phyloP scores from a whole-genome alignment of 768 basidiomycete genomes.

The Kondoa subrosea region DNA sequence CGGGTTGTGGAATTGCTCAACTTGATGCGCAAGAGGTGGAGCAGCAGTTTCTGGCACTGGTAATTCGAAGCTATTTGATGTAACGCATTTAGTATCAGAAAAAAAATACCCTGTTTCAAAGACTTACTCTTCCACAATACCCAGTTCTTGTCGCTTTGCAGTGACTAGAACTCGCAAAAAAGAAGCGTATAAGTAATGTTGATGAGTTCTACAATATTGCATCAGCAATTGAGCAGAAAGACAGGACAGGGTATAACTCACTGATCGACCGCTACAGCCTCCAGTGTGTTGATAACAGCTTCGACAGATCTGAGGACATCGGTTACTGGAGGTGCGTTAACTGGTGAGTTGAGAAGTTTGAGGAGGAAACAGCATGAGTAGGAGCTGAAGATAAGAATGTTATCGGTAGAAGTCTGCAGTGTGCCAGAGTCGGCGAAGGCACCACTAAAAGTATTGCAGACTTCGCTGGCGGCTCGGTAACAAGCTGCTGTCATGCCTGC shows the following conservation, averaged over 20 bases:
- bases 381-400: not conserved
- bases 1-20: not conserved
- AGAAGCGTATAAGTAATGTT: not conserved
- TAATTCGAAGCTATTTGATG: not conserved
- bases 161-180: not conserved
- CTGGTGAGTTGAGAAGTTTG: not conserved
- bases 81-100: not conserved
- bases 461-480: not conserved
- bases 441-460: not conserved
- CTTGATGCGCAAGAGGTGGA: not conserved
- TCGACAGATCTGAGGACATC: not conserved
- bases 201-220: not conserved
- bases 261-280: not conserved
- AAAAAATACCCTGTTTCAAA: too few species aligned
- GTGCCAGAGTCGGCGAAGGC: not conserved
- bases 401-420: not conserved
- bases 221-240: too few species aligned
- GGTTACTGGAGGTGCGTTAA: not conserved
- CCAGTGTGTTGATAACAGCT: not conserved
- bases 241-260: not conserved
- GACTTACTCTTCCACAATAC: not conserved
- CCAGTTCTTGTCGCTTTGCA: not conserved
- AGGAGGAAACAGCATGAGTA: not conserved
- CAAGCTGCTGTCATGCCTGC: not conserved
- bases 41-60: not conserved